Evolutionary conservation across 2,329 filamentous ascomycete species (phyloP), one percentile per base, ranked within the genome.

Genomic region (Plectosphaerella cucumerina): DNA sequence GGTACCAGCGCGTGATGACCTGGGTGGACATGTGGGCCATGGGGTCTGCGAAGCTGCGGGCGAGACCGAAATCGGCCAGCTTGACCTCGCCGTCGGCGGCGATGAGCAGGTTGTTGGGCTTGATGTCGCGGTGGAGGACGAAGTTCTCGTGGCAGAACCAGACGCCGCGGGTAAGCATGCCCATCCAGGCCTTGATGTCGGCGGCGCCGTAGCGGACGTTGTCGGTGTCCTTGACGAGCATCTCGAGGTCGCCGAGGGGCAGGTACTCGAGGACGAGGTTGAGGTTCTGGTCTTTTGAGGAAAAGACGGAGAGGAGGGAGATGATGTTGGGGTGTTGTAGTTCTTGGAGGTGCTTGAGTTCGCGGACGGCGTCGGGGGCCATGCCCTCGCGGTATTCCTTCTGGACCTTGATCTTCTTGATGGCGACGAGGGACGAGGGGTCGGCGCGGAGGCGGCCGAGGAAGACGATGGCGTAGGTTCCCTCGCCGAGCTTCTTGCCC

Each of bases 111-210:
- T 99, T 99, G 81, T 97, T 97, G 45, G 93, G 93, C 72, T 99
- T 99, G 76, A 99, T 97, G 75, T 99, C 94, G 60, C 94, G 89
- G 71, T 99, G 94, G 26, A 99, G 79, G 17, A 99, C 83, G 61
- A 87, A 93, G 68, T 94, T 95, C 65, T 92, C 89, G 70, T 99
- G 94, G 70, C 94, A 97, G 76, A 96, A 99, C 86, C 90, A 96
- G 23, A 97, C 84, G 22, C 89, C 94, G 41, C 93, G 85, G 23
- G 82, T 82, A n/a, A 97, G 80, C 94, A 97, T 97, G 56, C 89
- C 89, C 86, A 97, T 96, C 94, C 94, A 99, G 15, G 91, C 88
- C 69, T 99, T 99, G 69, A 97, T 91, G 68, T 99, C 94, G 17
- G 89, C 88, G 11, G 84, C 82, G 55, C 89, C 89, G 68, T 97